These are phyloP conservation scores for Penicillium freii DNA, from an alignment of 2,329 filamentous ascomycete genomes.

Conservation along the genomic window DNA sequence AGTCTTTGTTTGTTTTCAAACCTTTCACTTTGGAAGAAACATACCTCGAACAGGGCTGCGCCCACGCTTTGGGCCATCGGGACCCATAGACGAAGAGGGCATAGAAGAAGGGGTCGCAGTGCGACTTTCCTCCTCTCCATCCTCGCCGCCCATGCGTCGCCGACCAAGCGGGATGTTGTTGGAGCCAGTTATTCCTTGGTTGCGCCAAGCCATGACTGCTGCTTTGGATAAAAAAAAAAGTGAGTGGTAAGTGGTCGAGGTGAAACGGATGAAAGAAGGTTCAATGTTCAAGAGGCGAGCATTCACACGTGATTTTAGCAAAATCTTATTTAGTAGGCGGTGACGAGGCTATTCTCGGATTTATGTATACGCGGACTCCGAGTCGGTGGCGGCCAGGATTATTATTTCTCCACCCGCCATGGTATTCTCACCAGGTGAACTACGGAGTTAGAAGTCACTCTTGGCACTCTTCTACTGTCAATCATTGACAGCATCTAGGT, in stretches of 20 bases:
- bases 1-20: conserved; percentile 19
- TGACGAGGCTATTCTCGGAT: background rate
- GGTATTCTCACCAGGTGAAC: too few relatives aligned
- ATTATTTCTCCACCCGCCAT: background rate
- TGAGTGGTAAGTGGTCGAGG: conserved; percentile 11
- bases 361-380: background rate
- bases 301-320: background rate
- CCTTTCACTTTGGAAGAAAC: conserved; percentile 30
- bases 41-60: conserved; percentile 82
- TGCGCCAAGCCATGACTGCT: conserved; percentile 60
- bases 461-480: too few relatives aligned
- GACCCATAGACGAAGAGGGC: conserved; percentile 25
- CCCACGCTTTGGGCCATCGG: conserved; percentile 70
- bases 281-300: background rate
- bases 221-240: conserved; percentile 9
- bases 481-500: background rate
- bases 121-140: conserved; percentile 49
- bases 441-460: too few relatives aligned
- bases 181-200: conserved; percentile 86
- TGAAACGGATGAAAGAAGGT: conserved; percentile 10
- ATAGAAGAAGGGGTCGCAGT: conserved; percentile 48
- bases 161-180: conserved; percentile 96
- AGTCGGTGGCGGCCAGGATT: background rate
- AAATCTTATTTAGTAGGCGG: background rate
- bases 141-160: conserved; percentile 71